Evolutionary conservation across 2,329 filamentous ascomycete species (phyloP).

Genomic region (Penicillium palitans): DNA sequence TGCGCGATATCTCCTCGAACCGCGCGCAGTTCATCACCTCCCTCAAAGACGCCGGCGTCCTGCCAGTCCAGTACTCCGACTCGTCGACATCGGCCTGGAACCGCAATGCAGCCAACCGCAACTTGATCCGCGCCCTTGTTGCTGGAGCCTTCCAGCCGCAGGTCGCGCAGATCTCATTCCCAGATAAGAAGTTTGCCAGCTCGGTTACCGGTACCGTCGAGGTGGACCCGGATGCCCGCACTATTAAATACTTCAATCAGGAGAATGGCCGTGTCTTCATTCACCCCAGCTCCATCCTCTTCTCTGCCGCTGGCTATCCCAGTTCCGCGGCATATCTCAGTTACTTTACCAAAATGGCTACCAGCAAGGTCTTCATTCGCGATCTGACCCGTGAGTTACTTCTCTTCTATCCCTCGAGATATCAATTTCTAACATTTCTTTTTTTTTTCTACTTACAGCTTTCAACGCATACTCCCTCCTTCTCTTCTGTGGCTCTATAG

Average conservation of each 20-base stretch:
- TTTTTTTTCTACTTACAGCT: conserved; percentile 39
- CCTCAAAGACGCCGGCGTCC: conserved; percentile 81
- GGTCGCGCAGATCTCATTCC: conserved; percentile 86
- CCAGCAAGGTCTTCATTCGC: conserved; percentile 85
- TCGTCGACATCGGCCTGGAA: conserved; percentile 28
- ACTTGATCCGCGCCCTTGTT: conserved; percentile 67
- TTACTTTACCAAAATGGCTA: conserved; percentile 91
- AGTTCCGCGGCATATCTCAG: conserved; percentile 75
- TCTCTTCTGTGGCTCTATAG: conserved; percentile 81
- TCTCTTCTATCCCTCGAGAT: neutral
- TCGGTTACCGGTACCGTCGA: conserved; percentile 87
- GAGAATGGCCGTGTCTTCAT: conserved; percentile 87
- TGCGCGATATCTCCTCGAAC: conserved; percentile 86
- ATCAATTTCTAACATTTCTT: conserved; percentile 6
- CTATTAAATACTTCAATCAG: conserved; percentile 89
- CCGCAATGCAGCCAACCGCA: conserved; percentile 38
- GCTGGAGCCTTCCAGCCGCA: conserved; percentile 79
- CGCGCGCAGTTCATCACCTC: conserved; percentile 81
- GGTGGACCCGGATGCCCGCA: conserved; percentile 85
- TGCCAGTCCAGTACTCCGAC: conserved; percentile 54
- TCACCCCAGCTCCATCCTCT: conserved; percentile 84
- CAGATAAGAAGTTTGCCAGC: conserved; percentile 90
- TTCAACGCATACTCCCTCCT: conserved; percentile 88
- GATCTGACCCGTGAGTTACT: conserved; percentile 78
- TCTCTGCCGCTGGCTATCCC: conserved; percentile 76